Percentiles rank a stretch among this genome's conserved stretches.
Evolutionary conservation across 2,329 filamentous ascomycete genomes (phyloP).

Genomic region (Penicillium occitanis): DNA sequence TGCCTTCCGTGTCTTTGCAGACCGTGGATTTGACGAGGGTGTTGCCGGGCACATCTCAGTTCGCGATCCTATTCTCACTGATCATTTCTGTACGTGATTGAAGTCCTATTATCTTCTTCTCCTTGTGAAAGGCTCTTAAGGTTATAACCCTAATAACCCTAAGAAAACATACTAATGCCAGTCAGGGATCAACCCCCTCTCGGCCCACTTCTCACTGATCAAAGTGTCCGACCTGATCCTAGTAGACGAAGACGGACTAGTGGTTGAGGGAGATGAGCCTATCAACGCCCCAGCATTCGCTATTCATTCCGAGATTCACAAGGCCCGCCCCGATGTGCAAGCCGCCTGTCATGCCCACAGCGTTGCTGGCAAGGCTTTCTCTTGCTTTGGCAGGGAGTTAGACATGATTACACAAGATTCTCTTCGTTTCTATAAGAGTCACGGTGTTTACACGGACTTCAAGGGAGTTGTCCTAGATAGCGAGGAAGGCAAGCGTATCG

Average conservation of each 20-base stretch:
- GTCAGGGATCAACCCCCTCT: slow-evolving; percentile 44
- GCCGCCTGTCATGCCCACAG: slow-evolving; percentile 49
- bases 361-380: slow-evolving; percentile 50
- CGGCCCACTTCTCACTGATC: slow-evolving; percentile 47
- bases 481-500: slow-evolving; percentile 54
- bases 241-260: slow-evolving; percentile 44
- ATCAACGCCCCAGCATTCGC: slow-evolving; percentile 51
- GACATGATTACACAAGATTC: slow-evolving; percentile 52
- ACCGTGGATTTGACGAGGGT: slow-evolving; percentile 39
- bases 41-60: slow-evolving; percentile 50
- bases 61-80: slow-evolving; percentile 37
- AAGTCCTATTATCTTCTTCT: too few species aligned
- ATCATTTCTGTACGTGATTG: slow-evolving; percentile 31
- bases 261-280: slow-evolving; percentile 43
- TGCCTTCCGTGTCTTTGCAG: background rate
- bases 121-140: too few species aligned
- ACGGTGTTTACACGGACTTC: slow-evolving; percentile 49
- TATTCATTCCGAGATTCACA: slow-evolving; percentile 43
- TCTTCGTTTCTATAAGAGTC: slow-evolving; percentile 40
- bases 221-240: slow-evolving; percentile 45
- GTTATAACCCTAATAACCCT: slow-evolving; percentile 19
- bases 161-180: slow-evolving; percentile 5
- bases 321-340: slow-evolving; percentile 33
- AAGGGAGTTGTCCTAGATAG: slow-evolving; percentile 54
- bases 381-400: slow-evolving; percentile 47